A percentile compares a stretch with the other conserved stretches of the same genome.
phyloP scores from a whole-genome alignment of 768 basidiomycete species.

The Suillus occidentalis region DNA sequence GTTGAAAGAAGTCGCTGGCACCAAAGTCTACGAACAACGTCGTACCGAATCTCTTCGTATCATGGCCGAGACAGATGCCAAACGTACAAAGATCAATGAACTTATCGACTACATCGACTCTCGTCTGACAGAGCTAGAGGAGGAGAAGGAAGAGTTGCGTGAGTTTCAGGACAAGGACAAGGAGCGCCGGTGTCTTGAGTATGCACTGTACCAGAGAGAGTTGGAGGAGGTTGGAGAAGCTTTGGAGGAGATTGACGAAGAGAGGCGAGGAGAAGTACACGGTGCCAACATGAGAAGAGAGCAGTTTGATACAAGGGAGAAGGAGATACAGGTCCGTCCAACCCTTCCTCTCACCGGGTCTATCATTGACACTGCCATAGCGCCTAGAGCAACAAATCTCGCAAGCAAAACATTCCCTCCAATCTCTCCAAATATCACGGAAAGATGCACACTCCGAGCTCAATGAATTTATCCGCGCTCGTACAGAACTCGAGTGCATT shows the following conservation, averaged over 20 bases:
- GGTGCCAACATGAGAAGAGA: slow-evolving; percentile 79
- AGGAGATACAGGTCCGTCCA: slow-evolving; percentile 71
- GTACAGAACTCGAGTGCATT: slow-evolving; percentile 84
- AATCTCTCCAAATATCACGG: slow-evolving; percentile 68
- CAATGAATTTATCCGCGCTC: slow-evolving; percentile 79
- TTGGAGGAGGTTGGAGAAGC: slow-evolving; percentile 85
- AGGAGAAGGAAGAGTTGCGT: slow-evolving; percentile 97
- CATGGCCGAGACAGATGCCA: slow-evolving; percentile 95
- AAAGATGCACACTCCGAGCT: slow-evolving; percentile 81
- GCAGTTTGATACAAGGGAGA: slow-evolving; percentile 81
- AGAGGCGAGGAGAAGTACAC: slow-evolving; percentile 80
- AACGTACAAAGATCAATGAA: slow-evolving; percentile 88
- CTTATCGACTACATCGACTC: slow-evolving; percentile 89
- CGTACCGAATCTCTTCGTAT: slow-evolving; percentile 90
- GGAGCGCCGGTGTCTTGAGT: slow-evolving; percentile 91
- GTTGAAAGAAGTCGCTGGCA: slow-evolving; percentile 98
- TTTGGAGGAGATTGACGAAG: slow-evolving; percentile 82
- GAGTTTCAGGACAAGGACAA: slow-evolving; percentile 97
- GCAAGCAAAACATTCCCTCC: slow-evolving; percentile 65
- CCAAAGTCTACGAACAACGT: slow-evolving; percentile 96
- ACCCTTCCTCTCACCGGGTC: neutral
- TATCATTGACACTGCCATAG: slow-evolving; percentile 37
- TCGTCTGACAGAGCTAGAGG: slow-evolving; percentile 87
- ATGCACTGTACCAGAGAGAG: slow-evolving; percentile 90
- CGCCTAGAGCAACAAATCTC: slow-evolving; percentile 72